Conservation (phyloP, 2,329 filamentous ascomycete genomes). For the Xylariaceae sp. region DNA sequence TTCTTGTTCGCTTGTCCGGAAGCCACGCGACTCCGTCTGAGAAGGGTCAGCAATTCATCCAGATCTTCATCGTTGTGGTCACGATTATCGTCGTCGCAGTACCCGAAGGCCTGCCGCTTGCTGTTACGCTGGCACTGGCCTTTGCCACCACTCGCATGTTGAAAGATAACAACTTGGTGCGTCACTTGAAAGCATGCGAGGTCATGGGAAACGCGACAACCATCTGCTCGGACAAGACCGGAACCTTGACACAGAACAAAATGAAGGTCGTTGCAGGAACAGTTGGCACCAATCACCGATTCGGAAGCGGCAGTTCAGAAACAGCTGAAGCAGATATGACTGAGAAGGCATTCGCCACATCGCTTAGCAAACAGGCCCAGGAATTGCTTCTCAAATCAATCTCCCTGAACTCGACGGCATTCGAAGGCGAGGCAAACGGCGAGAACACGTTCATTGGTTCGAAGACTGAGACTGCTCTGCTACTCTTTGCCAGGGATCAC, state of each 20-base stretch:
- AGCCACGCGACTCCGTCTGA: slow-evolving; percentile 52
- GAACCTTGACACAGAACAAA: slow-evolving; percentile 62
- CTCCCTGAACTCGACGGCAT: slow-evolving; percentile 66
- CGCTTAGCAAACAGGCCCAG: slow-evolving; percentile 44
- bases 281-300: slow-evolving; percentile 51
- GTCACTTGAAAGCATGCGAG: slow-evolving; percentile 71
- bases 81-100: slow-evolving; percentile 78
- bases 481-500: slow-evolving; percentile 63
- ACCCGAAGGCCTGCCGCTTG: slow-evolving; percentile 70
- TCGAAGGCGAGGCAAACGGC: slow-evolving; percentile 68
- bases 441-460: slow-evolving; percentile 64
- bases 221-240: slow-evolving; percentile 65
- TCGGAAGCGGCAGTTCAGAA: slow-evolving; percentile 38
- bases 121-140: slow-evolving; percentile 70
- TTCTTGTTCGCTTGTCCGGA: slow-evolving; percentile 57
- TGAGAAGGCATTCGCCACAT: slow-evolving; percentile 43
- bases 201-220: slow-evolving; percentile 76
- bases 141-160: slow-evolving; percentile 75
- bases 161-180: slow-evolving; percentile 71
- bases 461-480: slow-evolving; percentile 70
- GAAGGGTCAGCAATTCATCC: slow-evolving; percentile 73
- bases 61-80: slow-evolving; percentile 72
- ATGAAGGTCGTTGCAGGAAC: slow-evolving; percentile 62
- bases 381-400: slow-evolving; percentile 56
- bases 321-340: slow-evolving; percentile 34